Base-by-base conservation (phyloP, 1,284 basidiomycete species). In the Tilletia setariae region DNA sequence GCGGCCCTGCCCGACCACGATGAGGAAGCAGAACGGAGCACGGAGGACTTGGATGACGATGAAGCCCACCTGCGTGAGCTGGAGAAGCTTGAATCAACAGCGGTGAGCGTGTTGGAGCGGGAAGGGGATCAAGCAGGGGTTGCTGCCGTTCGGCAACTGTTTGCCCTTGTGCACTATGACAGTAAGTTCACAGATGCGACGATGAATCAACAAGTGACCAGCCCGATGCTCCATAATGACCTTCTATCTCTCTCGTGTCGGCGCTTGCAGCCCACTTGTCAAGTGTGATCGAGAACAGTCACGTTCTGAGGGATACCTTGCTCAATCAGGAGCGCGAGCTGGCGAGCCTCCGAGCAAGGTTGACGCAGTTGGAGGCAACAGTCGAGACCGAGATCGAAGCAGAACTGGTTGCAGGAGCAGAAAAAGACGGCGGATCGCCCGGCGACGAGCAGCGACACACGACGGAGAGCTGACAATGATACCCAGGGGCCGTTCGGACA, bases 131-230 rank as follows among this genome's bases (percentile, higher is more conserved):
- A 21, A 8, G 43, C 40, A 23, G 40, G 42, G 1, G 28, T 63
- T 19, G 42, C 40, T 15, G 62, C 62, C 40, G 62, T 46, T 35
- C 62, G 43, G n/a, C 62, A 63, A 42, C 9, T 63, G 62, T 46
- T 63, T 43, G 43, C 62, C 6, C 40, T 63, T 7, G n/a, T 44
- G 1, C 62, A 63, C 2, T 46, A 44, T 23, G 62, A 63, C 21
- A 25, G 51, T 53, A 23, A 53, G 51, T 53, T 16, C 46, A 49
- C n/a, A n/a, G n/a, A n/a, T n/a, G n/a, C n/a, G n/a, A n/a, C n/a
- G n/a, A n/a, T n/a, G n/a, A n/a, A n/a, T n/a, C n/a, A n/a, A n/a
- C n/a, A n/a, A n/a, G n/a, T n/a, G n/a, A n/a, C n/a, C n/a, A n/a
- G n/a, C n/a, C n/a, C n/a, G n/a, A n/a, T n/a, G n/a, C 35, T 40